Conservation (phyloP, 192 early-diverging fungal genomes). For the Coemansia javaensis region DNA sequence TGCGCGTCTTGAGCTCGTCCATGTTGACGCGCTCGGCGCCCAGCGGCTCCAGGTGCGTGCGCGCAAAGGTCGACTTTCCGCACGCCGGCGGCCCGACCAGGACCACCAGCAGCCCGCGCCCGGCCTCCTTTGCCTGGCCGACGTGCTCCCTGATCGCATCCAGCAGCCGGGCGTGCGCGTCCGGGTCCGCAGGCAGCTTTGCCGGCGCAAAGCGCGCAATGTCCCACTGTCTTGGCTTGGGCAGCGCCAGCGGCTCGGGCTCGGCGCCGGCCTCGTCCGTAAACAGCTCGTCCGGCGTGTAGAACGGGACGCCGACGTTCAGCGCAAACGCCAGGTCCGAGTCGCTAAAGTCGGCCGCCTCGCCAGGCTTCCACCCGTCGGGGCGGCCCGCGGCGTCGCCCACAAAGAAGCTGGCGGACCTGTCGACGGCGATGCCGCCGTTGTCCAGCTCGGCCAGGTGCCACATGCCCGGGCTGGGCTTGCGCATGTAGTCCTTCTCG, state of each 20-base stretch:
- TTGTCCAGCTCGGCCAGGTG: conserved; percentile 30
- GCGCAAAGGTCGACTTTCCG: conserved; percentile 77
- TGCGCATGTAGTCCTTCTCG: conserved; percentile 56
- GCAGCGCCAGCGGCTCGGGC: conserved; percentile 22
- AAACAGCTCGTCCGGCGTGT: conserved; percentile 80
- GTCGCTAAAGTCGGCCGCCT: conserved; percentile 72
- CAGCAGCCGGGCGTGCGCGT: conserved; percentile 4
- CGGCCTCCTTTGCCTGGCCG: conserved; percentile 15
- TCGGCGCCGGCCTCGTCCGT: conserved; percentile 42
- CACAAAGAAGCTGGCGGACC: conserved; percentile 66
- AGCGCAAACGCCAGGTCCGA: conserved; percentile 81
- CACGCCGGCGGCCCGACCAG: conserved; percentile 79
- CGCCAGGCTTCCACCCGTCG: conserved; percentile 56
- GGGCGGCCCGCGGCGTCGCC: conserved; percentile 92
- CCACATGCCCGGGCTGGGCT: conserved; percentile 49
- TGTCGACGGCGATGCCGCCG: conserved; percentile 47
- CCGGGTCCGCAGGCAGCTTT: background rate
- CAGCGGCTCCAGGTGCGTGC: conserved; percentile 55
- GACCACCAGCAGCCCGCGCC: conserved; percentile 57
- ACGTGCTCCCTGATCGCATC: conserved; percentile 18
- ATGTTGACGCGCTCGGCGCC: conserved; percentile 76
- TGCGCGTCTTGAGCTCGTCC: conserved; percentile 71
- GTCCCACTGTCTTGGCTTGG: conserved; percentile 1
- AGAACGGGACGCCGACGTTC: conserved; percentile 68
- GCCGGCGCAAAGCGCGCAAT: conserved; percentile 12